Base-by-base conservation (phyloP, 495 filamentous ascomycete species). In the Glutinoglossum americanum region DNA sequence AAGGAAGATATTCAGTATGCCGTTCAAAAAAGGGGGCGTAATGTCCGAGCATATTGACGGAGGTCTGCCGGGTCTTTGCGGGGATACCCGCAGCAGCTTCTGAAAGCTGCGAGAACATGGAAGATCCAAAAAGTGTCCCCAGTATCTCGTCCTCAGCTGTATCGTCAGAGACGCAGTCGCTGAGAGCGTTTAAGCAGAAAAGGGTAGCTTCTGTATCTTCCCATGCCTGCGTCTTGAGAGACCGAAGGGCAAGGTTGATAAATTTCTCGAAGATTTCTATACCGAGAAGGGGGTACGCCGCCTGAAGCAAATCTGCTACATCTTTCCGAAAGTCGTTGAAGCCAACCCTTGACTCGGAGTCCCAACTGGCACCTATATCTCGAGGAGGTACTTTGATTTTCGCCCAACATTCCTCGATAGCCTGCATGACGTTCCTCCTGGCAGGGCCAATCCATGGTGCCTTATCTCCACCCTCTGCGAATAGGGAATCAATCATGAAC, bases 11-110 rank as follows among this genome's bases (percentile, higher is more conserved):
- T 57, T 81, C 73, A 21, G 79, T 72, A 63, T 87, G 77, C 28
- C 80, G 76, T 64, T 84, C 78, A 66, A 96, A 95, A 69, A 87
- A 96, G 39, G 80, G 76, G 33, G 82, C 78, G 68, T 92, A 95
- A 51, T 76, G 76, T 60, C 83, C 84, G 41, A 96, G 81, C 59
- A 88, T 72, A 57, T 79, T 77, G 39, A 96, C 76, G 25, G 86
- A 75, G 6, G 87, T 87, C 63, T 89, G 81, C 30, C 83, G 79
- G n/a, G 83, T 76, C 61, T 82, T 82, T 13, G 80, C 68, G 0
- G 87, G 81, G 51, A 87, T 75, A 21, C 73, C 66, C 30, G 62
- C 65, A 53, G 72, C 69, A 17, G 69, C 70, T 63, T 80, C 72
- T 32, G 71, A 68, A 53, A 86, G 74, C 27, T 84, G 68, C 25